Conservation (phyloP, 140 eudicot species). For the Artemisia princeps region DNA sequence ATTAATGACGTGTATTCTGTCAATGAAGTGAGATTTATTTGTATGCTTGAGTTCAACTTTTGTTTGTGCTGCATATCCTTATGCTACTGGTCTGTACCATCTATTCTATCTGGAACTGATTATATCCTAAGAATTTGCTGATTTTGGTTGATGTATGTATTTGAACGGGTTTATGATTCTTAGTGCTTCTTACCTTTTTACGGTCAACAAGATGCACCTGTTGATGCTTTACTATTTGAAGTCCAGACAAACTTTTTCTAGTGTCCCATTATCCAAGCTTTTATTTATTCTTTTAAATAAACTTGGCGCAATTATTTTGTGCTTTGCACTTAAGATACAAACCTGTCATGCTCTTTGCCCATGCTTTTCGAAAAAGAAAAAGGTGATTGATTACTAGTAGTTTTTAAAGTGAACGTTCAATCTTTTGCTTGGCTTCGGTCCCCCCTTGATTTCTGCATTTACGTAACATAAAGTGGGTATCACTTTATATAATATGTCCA, state of each 20-base stretch:
- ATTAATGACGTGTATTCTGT: slow-evolving; percentile 7
- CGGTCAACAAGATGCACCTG: slow-evolving; percentile 15
- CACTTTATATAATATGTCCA: too few relatives aligned
- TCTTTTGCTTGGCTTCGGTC: slow-evolving; percentile 12
- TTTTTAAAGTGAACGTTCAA: neutral
- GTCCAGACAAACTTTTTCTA: neutral
- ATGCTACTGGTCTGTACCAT: slow-evolving; percentile 18
- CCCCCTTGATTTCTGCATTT: slow-evolving; percentile 9
- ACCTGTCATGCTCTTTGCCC: neutral
- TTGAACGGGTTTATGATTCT: neutral
- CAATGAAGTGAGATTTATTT: slow-evolving; percentile 22
- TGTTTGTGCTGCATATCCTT: slow-evolving; percentile 24
- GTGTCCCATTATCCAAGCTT: neutral
- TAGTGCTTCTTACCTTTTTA: slow-evolving; percentile 2
- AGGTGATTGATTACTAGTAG: neutral
- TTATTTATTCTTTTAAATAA: neutral
- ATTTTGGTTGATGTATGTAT: slow-evolving; percentile 1
- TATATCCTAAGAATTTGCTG: slow-evolving; percentile 18
- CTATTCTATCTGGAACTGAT: slow-evolving; percentile 2
- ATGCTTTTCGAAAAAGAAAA: slow-evolving; percentile 18
- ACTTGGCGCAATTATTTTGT: slow-evolving; percentile 12
- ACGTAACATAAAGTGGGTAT: neutral
- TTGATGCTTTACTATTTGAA: neutral
- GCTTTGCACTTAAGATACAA: slow-evolving; percentile 12
- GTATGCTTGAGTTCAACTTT: slow-evolving; percentile 16